phyloP scores from a whole-genome alignment of 768 basidiomycete genomes.

The Mycena capillaripes region DNA sequence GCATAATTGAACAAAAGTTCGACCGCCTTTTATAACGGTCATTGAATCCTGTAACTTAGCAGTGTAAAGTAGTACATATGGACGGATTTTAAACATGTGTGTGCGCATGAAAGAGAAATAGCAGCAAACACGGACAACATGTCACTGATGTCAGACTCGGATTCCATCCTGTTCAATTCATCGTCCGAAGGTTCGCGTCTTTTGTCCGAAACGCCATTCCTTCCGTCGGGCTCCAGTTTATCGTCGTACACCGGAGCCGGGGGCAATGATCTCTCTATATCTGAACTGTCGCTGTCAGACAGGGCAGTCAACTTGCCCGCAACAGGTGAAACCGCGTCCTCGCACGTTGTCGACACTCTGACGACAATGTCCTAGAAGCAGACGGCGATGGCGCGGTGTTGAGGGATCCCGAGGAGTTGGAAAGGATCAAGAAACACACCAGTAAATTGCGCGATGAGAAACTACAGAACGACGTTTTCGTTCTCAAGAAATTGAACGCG shows the following conservation, averaged over 20 bases:
- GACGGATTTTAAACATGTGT: no score
- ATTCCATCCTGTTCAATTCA: slow-evolving; percentile 23
- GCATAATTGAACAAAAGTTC: background rate
- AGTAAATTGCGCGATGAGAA: slow-evolving; percentile 74
- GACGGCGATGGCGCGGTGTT: background rate
- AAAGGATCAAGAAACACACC: slow-evolving; percentile 31
- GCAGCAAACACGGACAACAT: background rate
- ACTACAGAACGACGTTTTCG: slow-evolving; percentile 79
- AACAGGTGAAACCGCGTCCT: background rate
- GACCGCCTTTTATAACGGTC: no score
- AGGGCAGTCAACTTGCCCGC: slow-evolving; percentile 22
- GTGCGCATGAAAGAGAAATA: no score
- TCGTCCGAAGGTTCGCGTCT: slow-evolving; percentile 40
- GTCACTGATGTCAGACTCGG: no score
- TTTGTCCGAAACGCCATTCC: slow-evolving; percentile 48
- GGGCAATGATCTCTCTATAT: slow-evolving; percentile 52
- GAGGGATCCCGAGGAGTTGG: slow-evolving; percentile 11
- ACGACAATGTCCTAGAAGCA: background rate
- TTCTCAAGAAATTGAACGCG: slow-evolving; percentile 80
- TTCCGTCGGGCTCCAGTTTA: slow-evolving; percentile 38
- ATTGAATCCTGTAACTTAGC: no score
- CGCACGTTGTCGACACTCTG: background rate
- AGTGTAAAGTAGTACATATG: no score
- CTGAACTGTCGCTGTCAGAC: slow-evolving; percentile 52
- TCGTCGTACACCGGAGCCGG: slow-evolving; percentile 44